These are phyloP conservation scores for Monosporascus sp. DNA, from an alignment of 2,329 filamentous ascomycete species.

Conservation along the genomic window DNA sequence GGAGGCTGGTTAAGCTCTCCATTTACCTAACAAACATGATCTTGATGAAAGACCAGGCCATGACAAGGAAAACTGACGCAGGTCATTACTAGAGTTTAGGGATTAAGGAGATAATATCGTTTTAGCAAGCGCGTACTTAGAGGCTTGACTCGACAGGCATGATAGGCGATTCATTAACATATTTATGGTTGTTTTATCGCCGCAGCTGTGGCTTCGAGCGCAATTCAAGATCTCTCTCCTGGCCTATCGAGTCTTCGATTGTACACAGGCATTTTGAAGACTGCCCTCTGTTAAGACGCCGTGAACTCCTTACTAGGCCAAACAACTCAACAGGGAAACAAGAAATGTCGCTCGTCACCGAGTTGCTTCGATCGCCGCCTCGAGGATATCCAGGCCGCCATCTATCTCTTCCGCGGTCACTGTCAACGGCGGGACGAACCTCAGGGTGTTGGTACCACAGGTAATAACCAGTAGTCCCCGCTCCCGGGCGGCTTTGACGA, in stretches of 20 bases:
- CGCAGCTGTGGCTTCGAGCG: too few species aligned
- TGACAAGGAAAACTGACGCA: too few species aligned
- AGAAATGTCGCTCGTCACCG: constrained; percentile 3
- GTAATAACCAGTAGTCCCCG: constrained; percentile 86
- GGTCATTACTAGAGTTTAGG: too few species aligned
- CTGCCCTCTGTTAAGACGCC: neutral
- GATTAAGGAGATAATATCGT: too few species aligned
- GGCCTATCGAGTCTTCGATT: neutral
- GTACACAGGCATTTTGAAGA: neutral
- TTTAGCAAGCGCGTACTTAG: too few species aligned
- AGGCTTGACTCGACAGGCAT: too few species aligned
- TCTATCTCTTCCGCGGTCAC: constrained; percentile 78
- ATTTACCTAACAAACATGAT: too few species aligned
- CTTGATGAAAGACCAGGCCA: too few species aligned
- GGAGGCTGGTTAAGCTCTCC: too few species aligned
- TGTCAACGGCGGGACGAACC: constrained; percentile 84
- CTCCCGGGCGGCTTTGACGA: constrained; percentile 83
- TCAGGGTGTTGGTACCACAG: constrained; percentile 83
- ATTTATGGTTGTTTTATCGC: too few species aligned
- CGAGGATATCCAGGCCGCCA: constrained; percentile 70
- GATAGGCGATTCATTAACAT: too few species aligned
- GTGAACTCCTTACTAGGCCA: neutral
- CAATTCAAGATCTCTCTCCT: too few species aligned
- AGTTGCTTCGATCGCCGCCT: constrained; percentile 53
- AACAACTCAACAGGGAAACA: neutral